These are phyloP conservation scores for Sonneratia caseolaris DNA, from an alignment of 345 rosid species.

Conservation along the genomic window DNA sequence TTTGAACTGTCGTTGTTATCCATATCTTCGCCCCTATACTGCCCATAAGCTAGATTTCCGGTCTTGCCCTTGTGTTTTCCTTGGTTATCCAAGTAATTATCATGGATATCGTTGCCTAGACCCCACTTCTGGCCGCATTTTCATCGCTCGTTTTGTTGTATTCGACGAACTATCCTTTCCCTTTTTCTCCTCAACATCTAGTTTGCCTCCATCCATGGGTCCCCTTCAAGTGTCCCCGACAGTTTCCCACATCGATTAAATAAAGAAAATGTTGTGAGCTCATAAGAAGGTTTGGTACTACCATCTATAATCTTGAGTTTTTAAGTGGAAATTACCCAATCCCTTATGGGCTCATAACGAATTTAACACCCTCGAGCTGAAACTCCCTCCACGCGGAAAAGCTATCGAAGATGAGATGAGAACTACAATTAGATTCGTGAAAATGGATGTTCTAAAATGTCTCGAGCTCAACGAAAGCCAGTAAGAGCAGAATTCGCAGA, in stretches of 20 bases:
- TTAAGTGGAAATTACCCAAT: too few relatives aligned
- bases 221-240: not conserved
- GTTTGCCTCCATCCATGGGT: not conserved
- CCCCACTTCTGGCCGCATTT: too few relatives aligned
- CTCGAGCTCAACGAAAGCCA: not conserved
- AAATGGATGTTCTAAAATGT: not conserved
- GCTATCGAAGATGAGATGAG: not conserved
- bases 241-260: too few relatives aligned
- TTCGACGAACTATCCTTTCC: not conserved
- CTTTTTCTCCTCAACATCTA: not conserved
- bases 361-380: not conserved
- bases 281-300: too few relatives aligned
- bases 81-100: not conserved
- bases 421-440: not conserved
- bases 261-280: too few relatives aligned
- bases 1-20: too few relatives aligned
- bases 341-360: too few relatives aligned
- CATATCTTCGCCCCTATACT: not conserved
- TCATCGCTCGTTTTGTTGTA: not conserved
- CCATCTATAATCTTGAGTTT: too few relatives aligned
- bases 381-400: not conserved
- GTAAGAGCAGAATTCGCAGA: not conserved
- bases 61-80: not conserved
- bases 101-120: not conserved
- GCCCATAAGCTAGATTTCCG: not conserved